phyloP scores from a whole-genome alignment of 768 basidiomycete species.

The Tulasnella sp. region DNA sequence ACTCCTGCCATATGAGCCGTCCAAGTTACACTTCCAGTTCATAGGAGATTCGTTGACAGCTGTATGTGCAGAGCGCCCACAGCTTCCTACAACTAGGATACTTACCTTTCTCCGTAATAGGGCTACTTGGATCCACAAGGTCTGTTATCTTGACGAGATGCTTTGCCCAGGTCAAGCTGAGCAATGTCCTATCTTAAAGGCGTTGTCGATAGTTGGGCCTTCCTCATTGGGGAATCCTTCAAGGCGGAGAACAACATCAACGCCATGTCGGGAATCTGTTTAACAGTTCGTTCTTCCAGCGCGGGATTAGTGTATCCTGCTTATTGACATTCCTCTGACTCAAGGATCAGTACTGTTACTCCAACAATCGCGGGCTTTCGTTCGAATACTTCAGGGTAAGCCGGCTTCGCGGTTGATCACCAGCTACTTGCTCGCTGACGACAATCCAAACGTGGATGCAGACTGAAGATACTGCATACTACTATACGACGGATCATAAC shows the following conservation, averaged over 20 bases:
- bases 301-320: background rate
- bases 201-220: conserved; percentile 49
- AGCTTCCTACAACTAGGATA: background rate
- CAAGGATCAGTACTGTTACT: conserved; percentile 21
- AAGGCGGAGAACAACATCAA: conserved; percentile 43
- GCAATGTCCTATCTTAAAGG: conserved; percentile 26
- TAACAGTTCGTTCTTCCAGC: conserved; percentile 29
- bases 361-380: conserved; percentile 24
- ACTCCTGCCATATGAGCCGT: conserved; percentile 37
- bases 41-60: conserved; percentile 51
- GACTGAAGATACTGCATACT: conserved; percentile 50
- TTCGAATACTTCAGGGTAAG: conserved; percentile 39
- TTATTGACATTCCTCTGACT: no score
- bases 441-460: no score
- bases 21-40: conserved; percentile 41
- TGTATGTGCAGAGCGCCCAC: conserved; percentile 30
- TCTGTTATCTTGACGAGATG: no score
- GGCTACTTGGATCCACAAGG: conserved; percentile 41
- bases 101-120: conserved; percentile 30
- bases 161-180: no score
- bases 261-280: conserved; percentile 45
- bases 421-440: no score
- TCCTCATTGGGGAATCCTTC: conserved; percentile 41
- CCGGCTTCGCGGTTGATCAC: no score
- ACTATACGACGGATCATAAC: conserved; percentile 45